phyloP scores from a whole-genome alignment of 164 flowering plant species.

The Amborella trichopoda region DNA sequence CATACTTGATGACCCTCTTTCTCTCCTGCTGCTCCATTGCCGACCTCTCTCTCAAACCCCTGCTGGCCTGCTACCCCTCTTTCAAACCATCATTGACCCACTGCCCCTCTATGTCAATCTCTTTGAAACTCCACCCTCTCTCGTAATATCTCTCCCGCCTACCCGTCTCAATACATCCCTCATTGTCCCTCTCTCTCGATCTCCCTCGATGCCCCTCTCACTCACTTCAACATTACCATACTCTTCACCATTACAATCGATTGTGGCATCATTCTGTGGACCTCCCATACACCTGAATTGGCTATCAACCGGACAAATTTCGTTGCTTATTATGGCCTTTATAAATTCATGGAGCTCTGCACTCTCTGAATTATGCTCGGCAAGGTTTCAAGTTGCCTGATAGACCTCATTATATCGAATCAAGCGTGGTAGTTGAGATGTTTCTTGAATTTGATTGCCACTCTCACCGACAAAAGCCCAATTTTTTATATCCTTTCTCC shows the following conservation, averaged over 20 bases:
- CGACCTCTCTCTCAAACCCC: not conserved
- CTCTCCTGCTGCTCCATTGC: not conserved
- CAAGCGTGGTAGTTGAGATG: no score
- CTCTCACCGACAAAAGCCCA: no score
- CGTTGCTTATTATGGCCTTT: no score
- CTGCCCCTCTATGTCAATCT: not conserved
- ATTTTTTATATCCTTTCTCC: no score
- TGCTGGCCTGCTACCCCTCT: not conserved
- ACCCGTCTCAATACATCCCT: not conserved
- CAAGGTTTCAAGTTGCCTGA: not conserved
- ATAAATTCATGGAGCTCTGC: no score
- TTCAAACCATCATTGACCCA: not conserved
- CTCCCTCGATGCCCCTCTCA: not conserved
- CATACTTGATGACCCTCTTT: not conserved
- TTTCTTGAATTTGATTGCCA: no score
- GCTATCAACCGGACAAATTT: not conserved
- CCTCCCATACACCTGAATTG: not conserved
- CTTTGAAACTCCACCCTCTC: not conserved
- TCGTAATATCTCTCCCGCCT: not conserved
- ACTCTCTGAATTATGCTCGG: not conserved
- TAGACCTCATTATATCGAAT: no score
- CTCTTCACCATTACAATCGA: no score
- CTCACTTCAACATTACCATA: not conserved
- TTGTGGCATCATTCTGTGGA: no score
- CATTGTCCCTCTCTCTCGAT: no score